Conservation (phyloP, 345 rosid genomes). For the Acer campestre region DNA sequence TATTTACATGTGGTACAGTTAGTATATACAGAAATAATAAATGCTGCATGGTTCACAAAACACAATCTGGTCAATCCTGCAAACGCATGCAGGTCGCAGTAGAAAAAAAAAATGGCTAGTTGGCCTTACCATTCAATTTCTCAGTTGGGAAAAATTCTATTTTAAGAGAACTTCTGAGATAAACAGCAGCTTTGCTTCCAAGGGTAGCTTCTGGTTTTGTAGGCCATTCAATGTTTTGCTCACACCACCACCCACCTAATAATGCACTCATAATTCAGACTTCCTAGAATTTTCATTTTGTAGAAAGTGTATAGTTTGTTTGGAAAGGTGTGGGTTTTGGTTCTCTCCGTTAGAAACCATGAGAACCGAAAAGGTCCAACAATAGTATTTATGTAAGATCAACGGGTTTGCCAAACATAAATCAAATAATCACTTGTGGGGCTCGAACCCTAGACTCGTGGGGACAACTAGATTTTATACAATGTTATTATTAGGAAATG, state of each 20-base stretch:
- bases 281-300: background rate
- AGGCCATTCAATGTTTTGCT: slow-evolving; percentile 7
- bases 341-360: no score
- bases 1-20: background rate
- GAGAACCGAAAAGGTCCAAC: no score
- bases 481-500: no score
- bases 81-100: background rate
- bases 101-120: background rate
- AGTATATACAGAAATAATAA: slow-evolving; percentile 7
- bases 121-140: background rate
- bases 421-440: no score
- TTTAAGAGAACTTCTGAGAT: background rate
- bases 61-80: slow-evolving; percentile 2
- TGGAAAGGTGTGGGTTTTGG: no score
- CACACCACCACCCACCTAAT: background rate
- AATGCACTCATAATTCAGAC: no score
- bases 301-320: background rate
- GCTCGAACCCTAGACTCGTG: no score
- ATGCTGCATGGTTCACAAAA: background rate
- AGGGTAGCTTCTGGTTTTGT: slow-evolving; percentile 5
- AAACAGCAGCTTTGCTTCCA: background rate
- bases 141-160: background rate
- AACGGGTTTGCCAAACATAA: no score
- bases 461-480: no score
- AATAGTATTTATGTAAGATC: no score